These are phyloP conservation scores for Echinosophora koreensis DNA, from an alignment of 306 rosid genomes.

Conservation along the genomic window DNA sequence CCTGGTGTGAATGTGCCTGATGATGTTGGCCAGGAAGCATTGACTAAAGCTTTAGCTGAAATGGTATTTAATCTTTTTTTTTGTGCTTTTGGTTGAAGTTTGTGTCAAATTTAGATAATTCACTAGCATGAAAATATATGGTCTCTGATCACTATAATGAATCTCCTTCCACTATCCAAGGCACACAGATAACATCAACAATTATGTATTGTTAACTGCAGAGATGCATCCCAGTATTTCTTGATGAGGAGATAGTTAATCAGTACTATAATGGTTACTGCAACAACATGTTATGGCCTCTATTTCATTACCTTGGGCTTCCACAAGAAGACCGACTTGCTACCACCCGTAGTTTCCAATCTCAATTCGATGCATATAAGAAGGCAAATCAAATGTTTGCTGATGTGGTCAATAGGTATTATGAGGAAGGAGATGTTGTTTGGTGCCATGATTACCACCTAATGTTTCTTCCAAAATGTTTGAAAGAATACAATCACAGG, in stretches of 20 bases:
- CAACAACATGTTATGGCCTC: conserved; percentile 98
- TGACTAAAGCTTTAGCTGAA: conserved; percentile 88
- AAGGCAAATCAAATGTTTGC: conserved; percentile 94
- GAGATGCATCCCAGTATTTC: conserved; percentile 96
- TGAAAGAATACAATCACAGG: conserved; percentile 73
- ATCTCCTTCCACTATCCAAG: not conserved
- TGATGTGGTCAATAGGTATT: conserved; percentile 84
- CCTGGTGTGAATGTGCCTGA: conserved; percentile 96
- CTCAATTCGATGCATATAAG: conserved; percentile 95
- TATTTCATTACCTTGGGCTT: conserved; percentile 92
- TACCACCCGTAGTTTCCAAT: conserved; percentile 92
- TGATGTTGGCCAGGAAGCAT: conserved; percentile 75
- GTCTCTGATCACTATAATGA: conserved; percentile 19
- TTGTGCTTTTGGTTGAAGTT: conserved; percentile 13
- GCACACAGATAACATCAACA: conserved; percentile 18
- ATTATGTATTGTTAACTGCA: conserved; percentile 52
- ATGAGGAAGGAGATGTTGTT: conserved; percentile 92
- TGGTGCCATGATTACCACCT: conserved; percentile 99
- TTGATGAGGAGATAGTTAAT: conserved; percentile 90
- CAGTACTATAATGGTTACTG: conserved; percentile 98
- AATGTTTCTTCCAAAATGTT: conserved; percentile 94
- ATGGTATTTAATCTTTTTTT: conserved; percentile 68
- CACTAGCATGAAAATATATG: conserved; percentile 3
- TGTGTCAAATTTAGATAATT: conserved; percentile 34
- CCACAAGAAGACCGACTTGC: conserved; percentile 99